Conservation (phyloP, 1,139 yeast genomes). For the Magnusiomyces tetraspermus region DNA sequence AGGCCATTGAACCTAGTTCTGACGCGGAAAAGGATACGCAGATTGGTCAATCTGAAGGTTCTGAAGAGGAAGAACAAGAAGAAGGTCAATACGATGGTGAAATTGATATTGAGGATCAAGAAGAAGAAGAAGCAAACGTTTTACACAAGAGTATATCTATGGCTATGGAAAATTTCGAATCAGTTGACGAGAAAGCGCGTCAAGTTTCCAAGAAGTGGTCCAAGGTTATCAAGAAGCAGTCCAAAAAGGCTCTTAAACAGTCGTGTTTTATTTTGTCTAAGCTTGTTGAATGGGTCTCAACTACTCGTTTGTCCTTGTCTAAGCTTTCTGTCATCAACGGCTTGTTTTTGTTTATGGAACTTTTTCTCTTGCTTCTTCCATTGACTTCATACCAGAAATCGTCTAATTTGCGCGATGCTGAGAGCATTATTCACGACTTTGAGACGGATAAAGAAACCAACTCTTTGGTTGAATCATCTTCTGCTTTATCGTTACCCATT, state of each 20-base stretch:
- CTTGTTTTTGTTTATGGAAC: not conserved
- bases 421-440: no score
- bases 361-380: not conserved
- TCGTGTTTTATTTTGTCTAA: not conserved
- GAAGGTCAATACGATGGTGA: conserved; percentile 14
- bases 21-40: no score
- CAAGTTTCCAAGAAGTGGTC: not conserved
- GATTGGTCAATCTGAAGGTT: no score
- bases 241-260: not conserved
- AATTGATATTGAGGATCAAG: conserved; percentile 4
- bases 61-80: conserved; percentile 3
- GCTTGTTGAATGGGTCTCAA: not conserved
- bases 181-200: not conserved
- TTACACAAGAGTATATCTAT: conserved; percentile 3
- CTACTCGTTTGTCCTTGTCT: not conserved
- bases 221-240: not conserved
- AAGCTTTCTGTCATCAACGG: not conserved
- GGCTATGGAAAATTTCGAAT: not conserved
- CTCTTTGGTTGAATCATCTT: not conserved
- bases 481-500: not conserved
- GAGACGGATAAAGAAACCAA: not conserved
- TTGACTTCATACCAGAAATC: not conserved
- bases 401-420: no score
- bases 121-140: conserved; percentile 4
- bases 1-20: no score